These are phyloP conservation scores for Scheffersomyces lignosus DNA, from an alignment of 805 yeast genomes.

Conservation along the genomic window DNA sequence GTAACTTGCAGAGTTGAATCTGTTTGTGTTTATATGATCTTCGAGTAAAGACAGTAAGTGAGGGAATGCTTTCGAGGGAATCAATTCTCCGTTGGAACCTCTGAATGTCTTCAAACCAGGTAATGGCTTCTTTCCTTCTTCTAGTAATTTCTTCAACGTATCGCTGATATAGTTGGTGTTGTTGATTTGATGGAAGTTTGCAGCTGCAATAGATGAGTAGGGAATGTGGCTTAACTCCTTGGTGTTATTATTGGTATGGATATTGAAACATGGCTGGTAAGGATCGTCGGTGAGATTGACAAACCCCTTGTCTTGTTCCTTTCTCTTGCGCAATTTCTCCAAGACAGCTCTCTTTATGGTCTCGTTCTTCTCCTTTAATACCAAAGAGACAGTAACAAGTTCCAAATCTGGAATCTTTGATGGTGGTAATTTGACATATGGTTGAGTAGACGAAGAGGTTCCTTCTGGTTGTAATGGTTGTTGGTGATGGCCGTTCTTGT, in stretches of 20 bases:
- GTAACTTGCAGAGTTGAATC: slow-evolving; percentile 28
- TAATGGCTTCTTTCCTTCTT: slow-evolving; percentile 46
- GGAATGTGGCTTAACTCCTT: slow-evolving; percentile 68
- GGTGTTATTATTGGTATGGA: slow-evolving; percentile 50
- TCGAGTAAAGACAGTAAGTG: slow-evolving; percentile 43
- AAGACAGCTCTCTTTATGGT: slow-evolving; percentile 82
- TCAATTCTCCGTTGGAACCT: slow-evolving; percentile 51
- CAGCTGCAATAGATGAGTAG: slow-evolving; percentile 71
- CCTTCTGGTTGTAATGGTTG: slow-evolving; percentile 6
- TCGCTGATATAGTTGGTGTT: slow-evolving; percentile 54
- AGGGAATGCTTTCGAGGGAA: slow-evolving; percentile 49
- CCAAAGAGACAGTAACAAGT: slow-evolving; percentile 74
- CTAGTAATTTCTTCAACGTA: slow-evolving; percentile 37
- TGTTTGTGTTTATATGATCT: slow-evolving; percentile 24
- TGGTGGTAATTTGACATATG: slow-evolving; percentile 84
- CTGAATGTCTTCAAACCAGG: slow-evolving; percentile 47
- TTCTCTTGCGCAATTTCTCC: slow-evolving; percentile 74
- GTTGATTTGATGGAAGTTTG: slow-evolving; percentile 64
- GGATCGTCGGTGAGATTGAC: slow-evolving; percentile 87
- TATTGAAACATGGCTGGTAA: slow-evolving; percentile 74
- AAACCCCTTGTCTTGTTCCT: slow-evolving; percentile 70
- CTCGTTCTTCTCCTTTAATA: slow-evolving; percentile 70
- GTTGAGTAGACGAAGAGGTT: slow-evolving; percentile 49
- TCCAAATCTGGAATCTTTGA: slow-evolving; percentile 94
- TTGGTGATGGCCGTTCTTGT: slow-evolving; percentile 19